phyloP scores from a whole-genome alignment of 257 asterid genomes.

The Capsicum pubescens region DNA sequence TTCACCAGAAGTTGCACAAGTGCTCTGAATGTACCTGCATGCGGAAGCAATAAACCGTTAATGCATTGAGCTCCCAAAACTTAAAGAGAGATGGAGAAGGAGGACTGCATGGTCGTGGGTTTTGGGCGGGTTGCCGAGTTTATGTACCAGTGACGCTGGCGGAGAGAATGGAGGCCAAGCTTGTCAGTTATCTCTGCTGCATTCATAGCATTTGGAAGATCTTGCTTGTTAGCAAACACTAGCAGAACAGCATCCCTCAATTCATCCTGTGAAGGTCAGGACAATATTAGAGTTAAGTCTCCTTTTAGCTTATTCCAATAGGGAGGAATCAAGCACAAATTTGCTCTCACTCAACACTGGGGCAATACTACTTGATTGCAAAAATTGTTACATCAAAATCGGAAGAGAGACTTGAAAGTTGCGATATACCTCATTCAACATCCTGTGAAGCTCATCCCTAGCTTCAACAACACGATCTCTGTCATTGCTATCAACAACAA shows the following conservation, averaged over 20 bases:
- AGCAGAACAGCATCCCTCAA: conserved; percentile 30
- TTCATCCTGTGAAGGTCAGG: conserved; percentile 16
- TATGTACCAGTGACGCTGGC: conserved; percentile 27
- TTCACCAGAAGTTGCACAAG: conserved; percentile 11
- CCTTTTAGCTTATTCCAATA: not conserved
- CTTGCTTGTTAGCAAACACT: conserved; percentile 26
- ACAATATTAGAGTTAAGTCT: not conserved
- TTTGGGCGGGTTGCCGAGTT: not conserved
- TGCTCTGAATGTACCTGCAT: conserved; percentile 19
- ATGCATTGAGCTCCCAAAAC: not conserved
- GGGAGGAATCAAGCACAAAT: not conserved
- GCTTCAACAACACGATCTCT: conserved; percentile 20
- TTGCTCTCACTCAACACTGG: not conserved
- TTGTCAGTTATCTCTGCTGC: conserved; percentile 24
- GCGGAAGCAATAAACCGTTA: not conserved
- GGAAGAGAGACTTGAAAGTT: not conserved
- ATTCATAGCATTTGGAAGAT: conserved; percentile 20
- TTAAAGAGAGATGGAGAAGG: no score
- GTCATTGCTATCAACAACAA: conserved; percentile 23
- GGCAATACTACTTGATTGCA: not conserved
- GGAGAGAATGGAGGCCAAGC: conserved; percentile 31
- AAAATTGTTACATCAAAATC: not conserved
- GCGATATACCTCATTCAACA: conserved; percentile 17
- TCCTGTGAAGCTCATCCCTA: conserved; percentile 21
- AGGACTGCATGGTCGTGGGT: no score